A percentile compares a stretch with the other conserved stretches of the same genome.
These are phyloP conservation scores for Neonectria ditissima DNA, from an alignment of 2,329 filamentous ascomycete genomes.

Conservation along the genomic window DNA sequence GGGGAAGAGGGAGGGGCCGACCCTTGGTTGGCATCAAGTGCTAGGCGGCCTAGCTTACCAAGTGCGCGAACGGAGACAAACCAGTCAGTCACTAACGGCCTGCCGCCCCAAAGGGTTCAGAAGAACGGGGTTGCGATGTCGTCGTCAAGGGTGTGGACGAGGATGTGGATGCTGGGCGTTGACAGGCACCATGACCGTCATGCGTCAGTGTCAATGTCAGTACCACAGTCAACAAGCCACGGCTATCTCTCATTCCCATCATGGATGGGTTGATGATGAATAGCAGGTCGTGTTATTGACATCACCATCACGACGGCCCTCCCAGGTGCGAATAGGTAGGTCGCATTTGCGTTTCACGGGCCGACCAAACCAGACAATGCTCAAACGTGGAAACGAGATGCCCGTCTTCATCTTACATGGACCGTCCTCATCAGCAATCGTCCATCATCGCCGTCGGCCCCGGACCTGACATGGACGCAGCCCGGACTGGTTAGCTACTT, in stretches of 20 bases:
- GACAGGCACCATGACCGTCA: neutral
- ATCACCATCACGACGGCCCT: neutral
- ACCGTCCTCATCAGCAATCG: slow-evolving; percentile 6
- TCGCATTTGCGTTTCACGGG: slow-evolving; percentile 1
- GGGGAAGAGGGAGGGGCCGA: slow-evolving; percentile 4
- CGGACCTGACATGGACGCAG: neutral
- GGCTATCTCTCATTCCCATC: too few relatives aligned
- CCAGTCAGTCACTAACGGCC: slow-evolving; percentile 10
- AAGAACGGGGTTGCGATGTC: slow-evolving; percentile 13
- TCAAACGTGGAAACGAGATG: slow-evolving; percentile 13
- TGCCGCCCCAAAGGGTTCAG: slow-evolving; percentile 12
- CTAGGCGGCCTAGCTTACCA: neutral
- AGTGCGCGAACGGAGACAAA: neutral
- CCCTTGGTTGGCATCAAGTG: slow-evolving; percentile 7
- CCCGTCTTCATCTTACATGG: slow-evolving; percentile 1
- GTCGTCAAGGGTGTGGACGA: slow-evolving; percentile 4
- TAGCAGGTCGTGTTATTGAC: neutral
- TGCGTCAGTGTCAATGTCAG: too few relatives aligned
- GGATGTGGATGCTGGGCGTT: slow-evolving; percentile 1
- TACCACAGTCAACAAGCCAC: neutral
- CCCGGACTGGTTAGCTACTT: too few relatives aligned
- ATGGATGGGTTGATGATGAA: neutral
- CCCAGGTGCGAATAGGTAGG: neutral
- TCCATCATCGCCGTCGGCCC: slow-evolving; percentile 5
- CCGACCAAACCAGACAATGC: slow-evolving; percentile 5